Conservation (phyloP, 2,329 filamentous ascomycete species). For the Apiospora sp. region DNA sequence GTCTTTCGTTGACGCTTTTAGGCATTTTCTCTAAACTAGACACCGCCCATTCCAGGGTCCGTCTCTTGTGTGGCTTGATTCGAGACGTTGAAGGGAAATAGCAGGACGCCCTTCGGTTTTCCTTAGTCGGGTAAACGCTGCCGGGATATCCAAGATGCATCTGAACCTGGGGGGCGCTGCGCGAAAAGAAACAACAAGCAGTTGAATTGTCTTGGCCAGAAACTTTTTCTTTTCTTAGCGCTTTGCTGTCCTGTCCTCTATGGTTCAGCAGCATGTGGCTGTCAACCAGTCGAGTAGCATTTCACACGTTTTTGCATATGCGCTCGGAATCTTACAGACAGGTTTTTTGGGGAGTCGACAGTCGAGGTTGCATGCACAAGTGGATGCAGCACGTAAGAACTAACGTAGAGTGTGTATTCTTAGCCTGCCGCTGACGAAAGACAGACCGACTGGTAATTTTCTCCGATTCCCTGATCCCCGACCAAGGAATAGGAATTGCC, state of each 20-base stretch:
- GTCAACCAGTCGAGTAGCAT: background rate
- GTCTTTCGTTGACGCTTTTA: background rate
- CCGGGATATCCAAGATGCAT: background rate
- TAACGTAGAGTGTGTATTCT: background rate
- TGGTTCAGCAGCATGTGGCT: background rate
- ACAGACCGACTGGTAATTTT: background rate
- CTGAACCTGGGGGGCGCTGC: background rate
- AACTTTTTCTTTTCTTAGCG: background rate
- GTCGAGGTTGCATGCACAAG: background rate
- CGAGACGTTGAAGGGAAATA: conserved; percentile 17
- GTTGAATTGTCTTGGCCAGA: background rate
- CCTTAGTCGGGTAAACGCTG: background rate
- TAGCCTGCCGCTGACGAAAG: background rate
- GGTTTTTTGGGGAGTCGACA: background rate
- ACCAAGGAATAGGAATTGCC: background rate
- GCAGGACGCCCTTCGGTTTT: background rate
- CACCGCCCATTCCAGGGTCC: background rate
- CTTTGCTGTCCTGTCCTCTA: background rate
- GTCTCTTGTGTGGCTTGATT: conserved; percentile 2
- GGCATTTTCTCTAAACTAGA: too few species aligned
- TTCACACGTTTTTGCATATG: background rate
- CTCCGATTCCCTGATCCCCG: background rate
- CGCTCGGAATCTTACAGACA: background rate
- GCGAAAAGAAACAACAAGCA: background rate
- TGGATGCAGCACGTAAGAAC: background rate